Evolutionary conservation across 108 stramenopile genomes (phyloP).

Genomic region (Discostella pseudostelligera): DNA sequence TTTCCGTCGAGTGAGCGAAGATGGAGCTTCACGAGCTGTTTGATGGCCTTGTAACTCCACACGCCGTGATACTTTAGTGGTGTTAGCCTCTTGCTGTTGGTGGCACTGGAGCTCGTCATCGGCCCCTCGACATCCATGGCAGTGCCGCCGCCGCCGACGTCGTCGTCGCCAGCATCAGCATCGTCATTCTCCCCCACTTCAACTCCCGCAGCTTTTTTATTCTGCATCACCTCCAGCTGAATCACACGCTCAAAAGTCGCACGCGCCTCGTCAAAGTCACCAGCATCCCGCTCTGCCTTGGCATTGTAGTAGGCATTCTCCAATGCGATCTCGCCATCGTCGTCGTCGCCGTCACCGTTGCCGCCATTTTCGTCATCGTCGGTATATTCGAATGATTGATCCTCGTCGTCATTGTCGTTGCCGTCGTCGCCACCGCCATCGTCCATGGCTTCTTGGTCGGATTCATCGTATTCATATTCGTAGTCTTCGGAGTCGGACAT

Average conservation of each 20-base stretch:
- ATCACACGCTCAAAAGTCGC: conserved; percentile 80
- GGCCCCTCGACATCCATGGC: conserved; percentile 26
- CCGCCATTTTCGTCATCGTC: conserved; percentile 69
- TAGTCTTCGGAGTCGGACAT: conserved; percentile 52
- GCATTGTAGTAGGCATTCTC: conserved; percentile 94
- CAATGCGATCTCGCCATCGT: conserved; percentile 68
- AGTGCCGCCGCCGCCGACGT: background rate
- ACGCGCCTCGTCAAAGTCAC: conserved; percentile 56
- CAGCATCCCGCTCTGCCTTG: conserved; percentile 72
- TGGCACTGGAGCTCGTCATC: background rate
- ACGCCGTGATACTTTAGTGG: conserved; percentile 55
- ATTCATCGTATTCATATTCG: conserved; percentile 54
- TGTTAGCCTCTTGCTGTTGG: conserved; percentile 4
- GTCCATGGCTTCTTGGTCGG: conserved; percentile 21
- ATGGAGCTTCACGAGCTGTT: conserved; percentile 88
- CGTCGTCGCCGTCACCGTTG: conserved; percentile 50
- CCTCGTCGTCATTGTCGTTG: conserved; percentile 63
- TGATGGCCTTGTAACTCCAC: conserved; percentile 91
- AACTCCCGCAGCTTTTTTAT: conserved; percentile 21
- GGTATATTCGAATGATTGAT: conserved; percentile 84
- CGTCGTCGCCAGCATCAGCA: conserved; percentile 11
- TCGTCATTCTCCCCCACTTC: conserved; percentile 29
- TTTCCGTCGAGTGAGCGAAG: conserved; percentile 49
- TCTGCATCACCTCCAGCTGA: conserved; percentile 43
- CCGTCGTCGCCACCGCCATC: conserved; percentile 34